Base-by-base conservation (phyloP, 257 asterid genomes). In the Ballota nigra region DNA sequence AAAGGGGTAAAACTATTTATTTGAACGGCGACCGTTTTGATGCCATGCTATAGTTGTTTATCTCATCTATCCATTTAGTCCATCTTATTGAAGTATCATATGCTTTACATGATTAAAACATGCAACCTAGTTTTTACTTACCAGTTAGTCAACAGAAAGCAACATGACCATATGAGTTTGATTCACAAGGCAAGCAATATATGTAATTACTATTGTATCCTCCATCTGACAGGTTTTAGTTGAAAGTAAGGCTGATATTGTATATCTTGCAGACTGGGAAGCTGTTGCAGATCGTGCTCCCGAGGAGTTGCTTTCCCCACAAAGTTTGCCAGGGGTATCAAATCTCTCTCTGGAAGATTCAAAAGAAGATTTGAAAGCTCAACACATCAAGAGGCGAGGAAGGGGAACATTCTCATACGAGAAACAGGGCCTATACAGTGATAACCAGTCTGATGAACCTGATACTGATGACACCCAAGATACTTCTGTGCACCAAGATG, bases 241-340 rank as follows among this genome's bases (percentile, higher is more conserved):
- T 62, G 31, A 45, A 52, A 38, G 24, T 7, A 18, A 71, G 52
- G 40, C 74, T 70, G 63, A 70, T 24, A 23, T 38, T 74, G 26
- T 62, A 61, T 71, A 26, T 62, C 70, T 64, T 69, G 57, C 87
- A 95, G 99, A 92, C 59, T 95, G 99, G 98, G 99, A 95, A 85
- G 91, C 97, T 72, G 63, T 87, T 43, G 97, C 93, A 19, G 97
- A 95, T 77, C 80, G 86, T 51, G 85, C 88, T 68, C 92, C 97
- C 3, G 95, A 92, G 75, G 92, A 88, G 81, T 73, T 95, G 57
- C 89, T 92, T 69, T 76, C 95, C 79, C 86, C 88, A 34, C 68
- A 75, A 69, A 40, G 67, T 77, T 75, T 86, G 79, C 87, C 90
- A 1, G 86, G 74, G 66, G 78, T 92, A 26, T 86, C 97, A 3